Percentiles rank a stretch among this genome's conserved stretches.
Conservation (phyloP, 345 rosid species). For the Physaria fendleri region DNA sequence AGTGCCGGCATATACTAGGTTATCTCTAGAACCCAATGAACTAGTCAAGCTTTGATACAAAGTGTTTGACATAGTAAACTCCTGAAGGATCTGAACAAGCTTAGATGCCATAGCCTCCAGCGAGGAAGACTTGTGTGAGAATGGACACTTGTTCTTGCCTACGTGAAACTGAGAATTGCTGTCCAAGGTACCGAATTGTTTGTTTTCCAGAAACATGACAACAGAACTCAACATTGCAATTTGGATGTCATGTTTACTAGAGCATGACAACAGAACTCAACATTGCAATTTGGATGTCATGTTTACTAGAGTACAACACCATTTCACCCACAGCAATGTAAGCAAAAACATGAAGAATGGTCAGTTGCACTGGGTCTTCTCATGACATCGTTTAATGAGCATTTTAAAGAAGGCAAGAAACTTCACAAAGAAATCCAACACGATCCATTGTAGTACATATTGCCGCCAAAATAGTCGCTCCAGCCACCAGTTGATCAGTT, state of each 20-base stretch:
- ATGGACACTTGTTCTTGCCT: slow-evolving; percentile 59
- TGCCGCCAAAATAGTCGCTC: slow-evolving; percentile 60
- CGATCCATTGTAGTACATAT: slow-evolving; percentile 43
- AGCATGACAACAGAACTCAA: slow-evolving; percentile 47
- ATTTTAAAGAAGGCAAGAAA: slow-evolving; percentile 61
- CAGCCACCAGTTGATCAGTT: slow-evolving; percentile 53
- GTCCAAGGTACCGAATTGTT: slow-evolving; percentile 7
- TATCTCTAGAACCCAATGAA: slow-evolving; percentile 26
- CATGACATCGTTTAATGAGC: slow-evolving; percentile 27
- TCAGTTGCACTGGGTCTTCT: slow-evolving; percentile 37
- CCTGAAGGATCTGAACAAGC: slow-evolving; percentile 46
- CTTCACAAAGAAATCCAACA: slow-evolving; percentile 45
- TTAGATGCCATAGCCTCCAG: slow-evolving; percentile 36
- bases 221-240: slow-evolving; percentile 51
- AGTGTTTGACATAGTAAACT: slow-evolving; percentile 26
- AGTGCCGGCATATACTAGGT: slow-evolving; percentile 14
- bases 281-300: slow-evolving; percentile 38
- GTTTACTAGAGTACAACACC: slow-evolving; percentile 30
- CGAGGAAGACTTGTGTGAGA: slow-evolving; percentile 45
- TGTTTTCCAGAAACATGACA: slow-evolving; percentile 44
- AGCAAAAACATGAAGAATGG: slow-evolving; percentile 71
- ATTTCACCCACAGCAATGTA: slow-evolving; percentile 47
- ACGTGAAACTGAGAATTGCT: slow-evolving; percentile 24
- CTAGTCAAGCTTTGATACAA: slow-evolving; percentile 23
- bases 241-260: slow-evolving; percentile 31